A percentile compares a stretch with the other conserved stretches of the same genome.
These are phyloP conservation scores for Diaporthe sp. DNA, from an alignment of 2,329 filamentous ascomycete genomes.

Conservation along the genomic window DNA sequence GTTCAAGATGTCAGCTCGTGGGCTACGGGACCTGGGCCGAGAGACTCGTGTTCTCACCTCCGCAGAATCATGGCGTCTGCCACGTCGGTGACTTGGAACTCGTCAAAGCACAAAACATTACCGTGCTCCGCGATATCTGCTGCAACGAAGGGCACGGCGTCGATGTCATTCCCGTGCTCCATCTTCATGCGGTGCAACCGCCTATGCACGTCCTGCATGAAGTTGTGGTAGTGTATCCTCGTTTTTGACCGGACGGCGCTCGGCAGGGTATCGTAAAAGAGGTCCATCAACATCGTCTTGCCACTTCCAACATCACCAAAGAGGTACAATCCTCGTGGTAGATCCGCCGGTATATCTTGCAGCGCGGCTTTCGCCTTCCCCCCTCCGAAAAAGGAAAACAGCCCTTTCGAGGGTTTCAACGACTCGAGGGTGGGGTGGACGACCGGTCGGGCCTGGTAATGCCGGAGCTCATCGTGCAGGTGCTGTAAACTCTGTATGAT, in stretches of 20 bases:
- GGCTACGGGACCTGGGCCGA: not conserved
- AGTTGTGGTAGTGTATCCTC: constrained; percentile 98
- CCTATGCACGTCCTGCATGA: constrained; percentile 98
- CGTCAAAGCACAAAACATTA: constrained; percentile 95
- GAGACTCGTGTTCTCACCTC: constrained; percentile 59
- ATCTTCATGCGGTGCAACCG: constrained; percentile 92
- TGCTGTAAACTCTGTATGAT: constrained; percentile 93
- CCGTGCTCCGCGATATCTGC: constrained; percentile 91
- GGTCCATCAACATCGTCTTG: constrained; percentile 99
- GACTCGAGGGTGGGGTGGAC: constrained; percentile 83
- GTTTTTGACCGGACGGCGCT: constrained; percentile 84
- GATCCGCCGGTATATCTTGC: constrained; percentile 74
- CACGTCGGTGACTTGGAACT: constrained; percentile 98
- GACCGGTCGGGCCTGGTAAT: constrained; percentile 81
- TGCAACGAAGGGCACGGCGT: constrained; percentile 91
- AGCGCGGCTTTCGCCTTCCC: constrained; percentile 57
- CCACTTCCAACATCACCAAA: constrained; percentile 97
- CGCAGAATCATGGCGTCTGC: constrained; percentile 98
- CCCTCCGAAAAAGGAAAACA: constrained; percentile 75
- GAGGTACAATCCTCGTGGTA: constrained; percentile 93
- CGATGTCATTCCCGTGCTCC: constrained; percentile 88
- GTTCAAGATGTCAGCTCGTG: not conserved
- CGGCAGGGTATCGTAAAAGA: constrained; percentile 95
- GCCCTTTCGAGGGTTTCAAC: constrained; percentile 68
- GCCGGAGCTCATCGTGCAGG: constrained; percentile 84